Base-by-base conservation (phyloP, 2,329 filamentous ascomycete genomes). In the Aureobasidium vineae region DNA sequence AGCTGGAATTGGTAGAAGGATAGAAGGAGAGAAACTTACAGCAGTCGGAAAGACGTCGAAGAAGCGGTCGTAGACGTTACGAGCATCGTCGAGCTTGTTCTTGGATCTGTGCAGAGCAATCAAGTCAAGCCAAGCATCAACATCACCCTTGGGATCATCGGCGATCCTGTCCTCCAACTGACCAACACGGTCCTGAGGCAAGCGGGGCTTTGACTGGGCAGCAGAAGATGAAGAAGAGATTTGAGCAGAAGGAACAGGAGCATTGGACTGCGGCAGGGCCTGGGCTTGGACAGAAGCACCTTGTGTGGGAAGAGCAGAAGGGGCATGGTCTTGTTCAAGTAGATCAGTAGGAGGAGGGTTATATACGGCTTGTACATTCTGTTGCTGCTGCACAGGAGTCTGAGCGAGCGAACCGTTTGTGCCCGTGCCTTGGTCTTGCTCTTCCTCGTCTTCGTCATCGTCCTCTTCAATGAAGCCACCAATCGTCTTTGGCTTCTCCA, bases 61-160 rank as follows among this genome's bases (percentile, higher is more conserved):
- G 76, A 98, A 97, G 43, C 92, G 87, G 70, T 95, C 90, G 75
- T 95, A 99, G 19, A 89, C 86, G 67, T 84, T 86, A 70, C 94
- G 87, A 33, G 90, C 86, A 73, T 94, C 90, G 68, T 96, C 91
- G 69, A 93, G 80, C 77, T 92, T 91, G 78, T 90, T 90, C 73
- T 90, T 90, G 73, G 86, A 88, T 72, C 89, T 89, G 77, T 97
- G 87, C 75, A 97, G 92, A 71, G 86, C 85, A 75, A 99, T 94
- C 75, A 99, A 83, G 70, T 86, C 85, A 73, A 96, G 81, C 95
- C 95, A 99, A 38, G 94, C 92, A 76, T 95, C 90, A 78, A 95
- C 86, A 72, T 97, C 93, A 74, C 94, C 95, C 73, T 92, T 90
- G 19, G 94, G 91, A 75, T 99, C 95, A 74, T 97, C 91, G 75